phyloP scores from a whole-genome alignment of 2,329 filamentous ascomycete species.

The Hypoxylon sp. region DNA sequence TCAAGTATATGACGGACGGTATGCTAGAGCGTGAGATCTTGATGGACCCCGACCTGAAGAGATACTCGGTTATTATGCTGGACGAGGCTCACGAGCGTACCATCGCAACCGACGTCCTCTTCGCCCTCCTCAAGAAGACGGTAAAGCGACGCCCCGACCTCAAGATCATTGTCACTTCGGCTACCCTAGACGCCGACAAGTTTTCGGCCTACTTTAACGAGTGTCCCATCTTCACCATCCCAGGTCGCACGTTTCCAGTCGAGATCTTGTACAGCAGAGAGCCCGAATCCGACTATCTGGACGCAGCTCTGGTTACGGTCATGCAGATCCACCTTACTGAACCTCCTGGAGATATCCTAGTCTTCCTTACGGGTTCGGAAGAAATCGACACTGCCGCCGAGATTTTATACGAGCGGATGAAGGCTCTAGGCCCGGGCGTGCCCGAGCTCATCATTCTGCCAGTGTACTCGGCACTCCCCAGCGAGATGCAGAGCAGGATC shows the following conservation, averaged over 20 bases:
- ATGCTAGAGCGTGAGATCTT: constrained; percentile 97
- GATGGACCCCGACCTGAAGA: constrained; percentile 84
- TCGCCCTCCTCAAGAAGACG: constrained; percentile 93
- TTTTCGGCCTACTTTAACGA: constrained; percentile 96
- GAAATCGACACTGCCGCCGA: constrained; percentile 97
- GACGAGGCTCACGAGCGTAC: constrained; percentile 98
- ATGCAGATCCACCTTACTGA: constrained; percentile 98
- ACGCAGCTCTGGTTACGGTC: constrained; percentile 91
- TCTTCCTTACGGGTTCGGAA: constrained; percentile 96
- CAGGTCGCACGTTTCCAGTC: constrained; percentile 92
- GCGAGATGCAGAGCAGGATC: constrained; percentile 91
- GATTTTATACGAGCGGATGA: constrained; percentile 94
- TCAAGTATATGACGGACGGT: constrained; percentile 99
- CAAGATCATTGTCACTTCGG: constrained; percentile 95
- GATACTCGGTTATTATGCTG: constrained; percentile 96
- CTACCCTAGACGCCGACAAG: constrained; percentile 95
- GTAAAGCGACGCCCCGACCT: constrained; percentile 84
- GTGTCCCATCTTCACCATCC: constrained; percentile 96
- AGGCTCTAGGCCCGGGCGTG: constrained; percentile 86
- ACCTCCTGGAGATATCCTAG: constrained; percentile 89
- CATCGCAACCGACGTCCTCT: constrained; percentile 93
- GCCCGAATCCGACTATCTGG: constrained; percentile 94
- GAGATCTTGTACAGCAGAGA: constrained; percentile 95
- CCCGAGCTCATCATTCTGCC: constrained; percentile 93
- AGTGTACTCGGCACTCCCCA: constrained; percentile 93